Percentiles rank a stretch among this genome's conserved stretches.
phyloP scores from a whole-genome alignment of 192 early-diverging fungal genomes.

The Radiomyces spectabilis region DNA sequence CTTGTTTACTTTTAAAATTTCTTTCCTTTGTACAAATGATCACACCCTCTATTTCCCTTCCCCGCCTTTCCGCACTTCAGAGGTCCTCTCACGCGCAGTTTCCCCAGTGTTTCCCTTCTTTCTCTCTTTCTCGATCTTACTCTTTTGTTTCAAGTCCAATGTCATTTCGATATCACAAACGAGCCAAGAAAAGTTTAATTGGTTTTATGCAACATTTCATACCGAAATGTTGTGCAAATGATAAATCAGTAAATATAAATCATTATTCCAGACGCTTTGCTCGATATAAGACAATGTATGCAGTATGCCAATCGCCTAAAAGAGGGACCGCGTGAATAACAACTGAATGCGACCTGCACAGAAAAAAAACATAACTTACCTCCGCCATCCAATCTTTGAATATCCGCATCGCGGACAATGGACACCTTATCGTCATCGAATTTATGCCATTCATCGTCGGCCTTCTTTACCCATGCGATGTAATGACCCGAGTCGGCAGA shows the following conservation, averaged over 20 bases:
- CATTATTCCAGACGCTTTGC: conserved; percentile 54
- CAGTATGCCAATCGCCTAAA: conserved; percentile 66
- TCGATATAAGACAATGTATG: conserved; percentile 86
- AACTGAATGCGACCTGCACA: background rate
- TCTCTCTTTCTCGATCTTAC: too few species aligned
- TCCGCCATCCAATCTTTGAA: conserved; percentile 86
- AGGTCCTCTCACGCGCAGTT: too few species aligned
- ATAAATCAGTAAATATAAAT: background rate
- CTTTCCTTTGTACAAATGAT: too few species aligned
- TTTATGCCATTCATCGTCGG: conserved; percentile 70
- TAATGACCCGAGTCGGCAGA: conserved; percentile 92
- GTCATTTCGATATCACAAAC: too few species aligned
- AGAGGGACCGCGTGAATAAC: background rate
- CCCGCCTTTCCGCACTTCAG: too few species aligned
- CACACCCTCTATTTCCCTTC: too few species aligned
- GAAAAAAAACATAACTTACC: conserved; percentile 39
- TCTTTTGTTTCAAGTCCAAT: too few species aligned
- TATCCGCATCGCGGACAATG: conserved; percentile 75
- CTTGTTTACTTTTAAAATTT: conserved; percentile 78
- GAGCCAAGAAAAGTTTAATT: too few species aligned
- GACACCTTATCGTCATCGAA: conserved; percentile 96
- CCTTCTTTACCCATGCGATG: conserved; percentile 90
- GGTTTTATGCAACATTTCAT: too few species aligned
- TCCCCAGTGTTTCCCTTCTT: too few species aligned
- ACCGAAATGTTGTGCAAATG: background rate